A percentile compares a stretch with the other conserved stretches of the same genome.
Evolutionary conservation across 2,329 filamentous ascomycete species (phyloP).

Genomic region (Coleophoma cylindrospora): DNA sequence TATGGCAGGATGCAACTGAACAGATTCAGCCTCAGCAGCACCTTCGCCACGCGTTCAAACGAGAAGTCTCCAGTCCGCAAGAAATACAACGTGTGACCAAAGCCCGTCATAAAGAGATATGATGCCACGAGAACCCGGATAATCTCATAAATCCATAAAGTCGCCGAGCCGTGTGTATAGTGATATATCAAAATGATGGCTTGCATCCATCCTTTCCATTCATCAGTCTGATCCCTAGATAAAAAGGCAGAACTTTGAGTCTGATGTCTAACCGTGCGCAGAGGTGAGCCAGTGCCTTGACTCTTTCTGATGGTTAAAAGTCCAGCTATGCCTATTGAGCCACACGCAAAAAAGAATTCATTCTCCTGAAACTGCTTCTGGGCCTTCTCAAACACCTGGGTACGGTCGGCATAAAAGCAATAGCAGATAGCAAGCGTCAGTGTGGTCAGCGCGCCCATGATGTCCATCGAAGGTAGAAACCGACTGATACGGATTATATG

Average conservation of each 20-base stretch:
- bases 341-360: constrained; percentile 26
- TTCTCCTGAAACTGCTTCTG: constrained; percentile 37
- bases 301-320: constrained; percentile 24
- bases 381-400: constrained; percentile 45
- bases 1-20: constrained; percentile 48
- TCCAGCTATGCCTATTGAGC: constrained; percentile 22
- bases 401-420: constrained; percentile 50
- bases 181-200: constrained; percentile 50
- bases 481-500: constrained; percentile 8
- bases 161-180: constrained; percentile 47
- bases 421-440: constrained; percentile 27
- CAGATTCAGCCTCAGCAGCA: constrained; percentile 53
- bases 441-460: constrained; percentile 13
- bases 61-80: constrained; percentile 52
- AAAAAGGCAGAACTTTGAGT: constrained; percentile 34
- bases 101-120: constrained; percentile 59
- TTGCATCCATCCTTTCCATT: constrained; percentile 66
- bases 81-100: constrained; percentile 56
- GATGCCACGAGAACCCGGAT: constrained; percentile 48
- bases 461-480: constrained; percentile 12
- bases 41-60: constrained; percentile 40
- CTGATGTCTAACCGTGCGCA: background rate
- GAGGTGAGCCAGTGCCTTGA: constrained; percentile 2
- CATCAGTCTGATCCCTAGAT: constrained; percentile 52
- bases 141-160: constrained; percentile 47